Evolutionary conservation across 2,329 filamentous ascomycete species (phyloP), one percentile per base, ranked within the genome.

Genomic region (Aspergillus fumigatus): DNA sequence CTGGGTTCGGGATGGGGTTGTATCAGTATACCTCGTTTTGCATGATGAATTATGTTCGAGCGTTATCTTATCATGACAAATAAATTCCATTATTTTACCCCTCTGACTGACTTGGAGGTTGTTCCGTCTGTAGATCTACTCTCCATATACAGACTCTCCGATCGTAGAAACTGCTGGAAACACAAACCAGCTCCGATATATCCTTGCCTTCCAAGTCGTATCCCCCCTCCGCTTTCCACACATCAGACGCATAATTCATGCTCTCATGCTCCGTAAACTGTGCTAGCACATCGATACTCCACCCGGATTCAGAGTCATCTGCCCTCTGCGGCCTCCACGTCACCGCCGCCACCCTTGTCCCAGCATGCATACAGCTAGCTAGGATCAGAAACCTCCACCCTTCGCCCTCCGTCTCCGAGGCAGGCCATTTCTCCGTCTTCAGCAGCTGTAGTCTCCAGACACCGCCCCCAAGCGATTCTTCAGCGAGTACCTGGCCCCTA

Each of bases 331-430:
- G 23, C 7, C 17, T 23, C 47, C 10, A 54, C 40, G 58, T 67
- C 3, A 86, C 66, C 57, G 73, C 73, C 2, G 87, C 69, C n/a
- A 97, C 75, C 53, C 87, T 83, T 9, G 85, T 81, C 0, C 94
- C 94, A 2, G 89, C 90, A 76, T 97, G 89, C 93, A 97, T 97
- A 69, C 94, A 97, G 48, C 91, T 96, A 17, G 88, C 92, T 43
- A 97, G 77, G n/a, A 95, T 75, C 48, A 80, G 70, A 50, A 78
- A 78, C 19, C 64, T 71, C 7, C 61, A 59, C 14, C 59, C 52
- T 11, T 59, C 52, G 23, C 9, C 41, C 25, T 17, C 51, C 1
- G 1, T 48, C 21, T 14, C 43, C 26, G 8, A 53, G 29, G 17
- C 14, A 50, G 2, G 35, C 11, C 2, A 40, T 27, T 27, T 48